Base-by-base conservation (phyloP, 2,329 filamentous ascomycete genomes). In the Drechslerella dactyloides region DNA sequence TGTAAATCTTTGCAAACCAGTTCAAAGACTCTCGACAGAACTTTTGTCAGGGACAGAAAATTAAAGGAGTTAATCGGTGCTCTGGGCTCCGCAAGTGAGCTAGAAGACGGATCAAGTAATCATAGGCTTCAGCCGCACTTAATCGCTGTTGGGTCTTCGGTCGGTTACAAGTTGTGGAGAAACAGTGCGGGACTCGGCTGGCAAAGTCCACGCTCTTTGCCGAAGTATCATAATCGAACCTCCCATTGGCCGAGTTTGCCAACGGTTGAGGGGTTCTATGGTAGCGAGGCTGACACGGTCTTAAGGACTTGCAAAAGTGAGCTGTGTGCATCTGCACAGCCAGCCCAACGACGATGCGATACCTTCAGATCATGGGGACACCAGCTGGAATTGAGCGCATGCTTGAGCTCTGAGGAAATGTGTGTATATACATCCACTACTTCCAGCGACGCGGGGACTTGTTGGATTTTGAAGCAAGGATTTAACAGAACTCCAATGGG, bases 141-240 rank as follows among this genome's bases (percentile, higher is more conserved):
- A 19, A 19, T 48, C 19, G 17, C 44, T 48, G 11, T 48, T 23
- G 4, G 44, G 4, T 48, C 44, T 48, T 48, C n/a, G 27, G 27
- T 33, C 27, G 27, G 27, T 8, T 33, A 33, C 8, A 48, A 23
- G 8, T 48, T 19, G 44, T 48, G 44, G 44, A 19, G 44, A 48
- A 48, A 48, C 44, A 19, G 11, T 48, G 44, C 44, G 44, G 44
- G n/a, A 33, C 44, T 48, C 44, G 44, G 44, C 19, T 48, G 44
- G 5, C 44, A 48, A 23, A 23, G 19, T 48, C 15, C 44, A 48
- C 19, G 44, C 27, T 3, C 27, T 33, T 33, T 19, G 21, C n/a
- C 44, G 44, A 48, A 21, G 19, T 23, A 10, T 19, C 8, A 19
- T 19, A 19, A 19, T 48, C 4, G 11, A 19, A 17, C 11, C 44